phyloP scores from a whole-genome alignment of 495 filamentous ascomycete genomes.

The Xanthoparmelia taractica region DNA sequence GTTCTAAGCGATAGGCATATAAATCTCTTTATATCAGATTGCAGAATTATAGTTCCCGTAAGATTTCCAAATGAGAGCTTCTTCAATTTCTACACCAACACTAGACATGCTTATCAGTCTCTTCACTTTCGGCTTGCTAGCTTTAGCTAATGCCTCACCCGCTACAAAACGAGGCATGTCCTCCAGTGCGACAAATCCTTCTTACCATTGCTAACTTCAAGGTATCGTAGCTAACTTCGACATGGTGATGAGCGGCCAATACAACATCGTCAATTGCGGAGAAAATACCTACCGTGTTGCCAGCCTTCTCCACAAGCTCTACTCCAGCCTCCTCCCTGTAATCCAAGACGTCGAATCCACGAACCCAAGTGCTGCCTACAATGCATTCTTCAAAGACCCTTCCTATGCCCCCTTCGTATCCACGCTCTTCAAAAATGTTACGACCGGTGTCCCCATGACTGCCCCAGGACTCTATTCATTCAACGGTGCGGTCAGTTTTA shows the following conservation, averaged over 20 bases:
- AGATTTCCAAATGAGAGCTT: not conserved
- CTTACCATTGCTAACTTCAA: not conserved
- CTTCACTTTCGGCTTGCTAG: not conserved
- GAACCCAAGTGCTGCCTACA: not conserved
- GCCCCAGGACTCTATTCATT: not conserved
- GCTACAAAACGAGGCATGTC: not conserved
- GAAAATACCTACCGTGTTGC: not conserved
- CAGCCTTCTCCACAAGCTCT: not conserved
- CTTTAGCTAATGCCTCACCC: not conserved
- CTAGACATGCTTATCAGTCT: not conserved
- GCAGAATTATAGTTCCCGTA: not conserved
- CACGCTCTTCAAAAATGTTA: not conserved
- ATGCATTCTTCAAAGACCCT: slow-evolving; percentile 3
- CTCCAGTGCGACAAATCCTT: not conserved
- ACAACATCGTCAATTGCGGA: not conserved
- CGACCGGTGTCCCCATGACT: not conserved
- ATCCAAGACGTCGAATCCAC: not conserved
- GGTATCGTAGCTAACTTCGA: not conserved
- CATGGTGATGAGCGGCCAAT: not conserved
- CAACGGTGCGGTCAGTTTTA: not conserved
- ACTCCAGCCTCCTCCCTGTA: not conserved
- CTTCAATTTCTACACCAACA: not conserved
- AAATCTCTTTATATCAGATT: not conserved
- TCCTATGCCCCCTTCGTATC: slow-evolving; percentile 9
- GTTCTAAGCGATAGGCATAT: not conserved